Evolutionary conservation across 345 rosid species (phyloP).

Genomic region (Alliaria petiolata): DNA sequence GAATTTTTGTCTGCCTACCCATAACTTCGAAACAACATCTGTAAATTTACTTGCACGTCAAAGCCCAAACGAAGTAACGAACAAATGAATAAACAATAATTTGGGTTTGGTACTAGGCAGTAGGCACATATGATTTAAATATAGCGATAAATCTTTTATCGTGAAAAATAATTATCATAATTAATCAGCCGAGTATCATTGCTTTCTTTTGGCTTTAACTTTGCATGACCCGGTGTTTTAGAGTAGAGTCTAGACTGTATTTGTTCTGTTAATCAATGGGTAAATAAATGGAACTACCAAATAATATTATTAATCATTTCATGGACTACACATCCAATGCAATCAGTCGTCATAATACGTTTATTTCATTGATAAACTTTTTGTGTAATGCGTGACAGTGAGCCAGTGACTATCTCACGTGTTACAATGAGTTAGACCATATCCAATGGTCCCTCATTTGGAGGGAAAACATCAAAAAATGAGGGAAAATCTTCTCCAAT

Average conservation of each 20-base stretch:
- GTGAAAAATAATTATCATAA: background rate
- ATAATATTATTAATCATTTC: background rate
- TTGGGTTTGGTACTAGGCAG: background rate
- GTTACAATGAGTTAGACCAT: slow-evolving; percentile 4
- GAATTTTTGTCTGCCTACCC: background rate
- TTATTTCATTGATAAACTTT: background rate
- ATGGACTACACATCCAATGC: background rate
- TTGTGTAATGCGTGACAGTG: background rate
- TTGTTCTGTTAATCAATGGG: background rate
- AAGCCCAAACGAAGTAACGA: background rate
- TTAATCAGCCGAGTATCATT: background rate
- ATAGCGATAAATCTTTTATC: background rate
- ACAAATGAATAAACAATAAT: background rate
- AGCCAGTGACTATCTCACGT: slow-evolving; percentile 15
- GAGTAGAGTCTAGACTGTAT: background rate
- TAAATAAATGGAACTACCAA: background rate
- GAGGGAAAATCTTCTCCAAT: too few species aligned
- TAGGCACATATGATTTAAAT: background rate
- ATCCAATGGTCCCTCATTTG: too few species aligned
- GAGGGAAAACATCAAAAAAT: too few species aligned
- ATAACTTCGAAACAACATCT: slow-evolving; percentile 5
- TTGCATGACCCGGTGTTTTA: background rate
- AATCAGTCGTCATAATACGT: background rate
- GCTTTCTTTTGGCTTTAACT: background rate
- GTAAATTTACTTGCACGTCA: slow-evolving; percentile 18